Base-by-base conservation (phyloP, 2,329 filamentous ascomycete species). In the Alternaria infectoria region DNA sequence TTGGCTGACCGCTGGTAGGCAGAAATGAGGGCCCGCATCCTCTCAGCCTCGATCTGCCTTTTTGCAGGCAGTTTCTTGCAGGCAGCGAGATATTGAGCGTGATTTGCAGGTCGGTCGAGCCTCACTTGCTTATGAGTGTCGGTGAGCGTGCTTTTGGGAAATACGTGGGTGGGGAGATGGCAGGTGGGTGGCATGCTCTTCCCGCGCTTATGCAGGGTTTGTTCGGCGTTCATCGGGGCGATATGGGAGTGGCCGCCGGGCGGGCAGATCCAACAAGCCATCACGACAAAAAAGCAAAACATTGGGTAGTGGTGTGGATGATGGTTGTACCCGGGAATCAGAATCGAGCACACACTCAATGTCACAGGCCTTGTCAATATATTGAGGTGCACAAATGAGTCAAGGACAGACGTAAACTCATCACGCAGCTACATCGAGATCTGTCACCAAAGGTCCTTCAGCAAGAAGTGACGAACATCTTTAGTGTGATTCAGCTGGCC, bases 181-280 rank as follows among this genome's bases (percentile, higher is more conserved):
- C 32, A 55, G 47, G 63, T 46, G 44, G 12, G 19, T 46, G 12
- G 8, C 28, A 28, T 61, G 26, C 25, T 28, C 54, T 55, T 19
- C 45, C 47, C 55, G 63, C 63, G 46, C 61, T 66, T 65, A 68
- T 68, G 66, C 66, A 68, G 61, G 61, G 61, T 62, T 57, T 43
- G 19, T 55, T 26, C 30, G 55, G 30, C 25, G 17, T 55, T 45
- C 23, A 21, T 32, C 52, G 52, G 52, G 21, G 23, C 40, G 23
- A 43, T 26, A 7, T 45, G 28, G 49, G 28, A 23, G 49, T 40
- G 28, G 49, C 49, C 30, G 49, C 49, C 19, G 49, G 36, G 9
- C 49, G 49, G 19, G 49, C 49, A 52, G 19, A 52, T 51, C 25
- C 19, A 51, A 23, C 28, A 32, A 32, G 49, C 49, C 49, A 36